phyloP scores from a whole-genome alignment of 768 basidiomycete species.

The Pleurotus pulmonarius region DNA sequence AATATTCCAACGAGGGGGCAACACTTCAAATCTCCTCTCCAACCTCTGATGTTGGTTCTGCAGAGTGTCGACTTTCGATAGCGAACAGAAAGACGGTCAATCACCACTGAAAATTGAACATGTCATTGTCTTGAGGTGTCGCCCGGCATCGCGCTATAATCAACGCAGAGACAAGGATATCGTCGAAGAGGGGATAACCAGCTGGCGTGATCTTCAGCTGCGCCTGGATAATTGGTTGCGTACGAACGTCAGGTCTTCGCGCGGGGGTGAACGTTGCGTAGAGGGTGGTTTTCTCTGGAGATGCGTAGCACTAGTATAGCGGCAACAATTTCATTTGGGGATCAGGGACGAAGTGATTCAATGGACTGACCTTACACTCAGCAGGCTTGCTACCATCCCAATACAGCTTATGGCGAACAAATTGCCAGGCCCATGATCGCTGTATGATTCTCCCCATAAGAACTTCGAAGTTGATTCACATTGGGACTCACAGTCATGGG shows the following conservation, averaged over 20 bases:
- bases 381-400: background rate
- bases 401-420: background rate
- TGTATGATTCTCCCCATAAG: background rate
- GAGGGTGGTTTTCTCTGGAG: slow-evolving; percentile 1
- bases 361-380: background rate
- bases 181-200: slow-evolving; percentile 25
- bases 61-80: no score
- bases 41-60: no score
- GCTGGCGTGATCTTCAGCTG: slow-evolving; percentile 20
- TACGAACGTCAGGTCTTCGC: slow-evolving; percentile 6
- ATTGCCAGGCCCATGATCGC: slow-evolving; percentile 5
- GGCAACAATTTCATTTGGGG: background rate
- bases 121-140: background rate
- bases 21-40: no score
- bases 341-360: background rate
- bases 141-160: slow-evolving; percentile 28
- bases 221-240: slow-evolving; percentile 8
- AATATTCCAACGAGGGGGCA: no score
- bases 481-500: background rate
- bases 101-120: background rate
- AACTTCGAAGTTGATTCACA: no score
- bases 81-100: no score
- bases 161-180: slow-evolving; percentile 28
- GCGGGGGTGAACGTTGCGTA: slow-evolving; percentile 10
- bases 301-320: slow-evolving; percentile 8